A percentile compares a stretch with the other conserved stretches of the same genome.
These are phyloP conservation scores for Candida insectorum DNA, from an alignment of 805 yeast species.

Conservation along the genomic window DNA sequence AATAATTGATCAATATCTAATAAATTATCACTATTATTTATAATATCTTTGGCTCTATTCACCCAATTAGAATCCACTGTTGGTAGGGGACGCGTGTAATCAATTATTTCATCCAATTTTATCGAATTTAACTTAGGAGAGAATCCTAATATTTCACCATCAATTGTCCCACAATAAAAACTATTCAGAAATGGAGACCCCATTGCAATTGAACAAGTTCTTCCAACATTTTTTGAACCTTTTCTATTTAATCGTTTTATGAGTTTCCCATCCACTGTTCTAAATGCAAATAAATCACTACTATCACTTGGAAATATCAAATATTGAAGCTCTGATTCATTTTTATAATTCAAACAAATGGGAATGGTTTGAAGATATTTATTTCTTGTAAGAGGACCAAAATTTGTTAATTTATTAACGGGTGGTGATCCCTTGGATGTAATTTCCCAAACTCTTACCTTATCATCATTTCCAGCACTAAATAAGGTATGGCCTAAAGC, in stretches of 20 bases:
- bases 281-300: slow-evolving; percentile 62
- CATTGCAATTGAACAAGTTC: slow-evolving; percentile 53
- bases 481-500: slow-evolving; percentile 59
- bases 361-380: slow-evolving; percentile 49
- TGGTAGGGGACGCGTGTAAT: no score
- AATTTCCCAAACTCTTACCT: slow-evolving; percentile 75
- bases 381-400: slow-evolving; percentile 75
- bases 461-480: slow-evolving; percentile 78
- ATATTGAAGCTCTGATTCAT: slow-evolving; percentile 54
- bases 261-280: slow-evolving; percentile 60
- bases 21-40: no score
- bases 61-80: no score
- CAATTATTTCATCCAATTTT: slow-evolving; percentile 1
- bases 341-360: slow-evolving; percentile 47
- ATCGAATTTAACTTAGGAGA: slow-evolving; percentile 18
- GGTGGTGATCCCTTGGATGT: slow-evolving; percentile 34
- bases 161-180: slow-evolving; percentile 60
- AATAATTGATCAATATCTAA: no score
- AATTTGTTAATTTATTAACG: slow-evolving; percentile 62
- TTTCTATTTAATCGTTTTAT: slow-evolving; percentile 52
- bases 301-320: slow-evolving; percentile 72
- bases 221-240: slow-evolving; percentile 34
- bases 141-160: slow-evolving; percentile 66
- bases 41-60: no score
- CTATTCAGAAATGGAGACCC: slow-evolving; percentile 43